Conservation (phyloP, 345 rosid genomes). For the Raphanus sativus region DNA sequence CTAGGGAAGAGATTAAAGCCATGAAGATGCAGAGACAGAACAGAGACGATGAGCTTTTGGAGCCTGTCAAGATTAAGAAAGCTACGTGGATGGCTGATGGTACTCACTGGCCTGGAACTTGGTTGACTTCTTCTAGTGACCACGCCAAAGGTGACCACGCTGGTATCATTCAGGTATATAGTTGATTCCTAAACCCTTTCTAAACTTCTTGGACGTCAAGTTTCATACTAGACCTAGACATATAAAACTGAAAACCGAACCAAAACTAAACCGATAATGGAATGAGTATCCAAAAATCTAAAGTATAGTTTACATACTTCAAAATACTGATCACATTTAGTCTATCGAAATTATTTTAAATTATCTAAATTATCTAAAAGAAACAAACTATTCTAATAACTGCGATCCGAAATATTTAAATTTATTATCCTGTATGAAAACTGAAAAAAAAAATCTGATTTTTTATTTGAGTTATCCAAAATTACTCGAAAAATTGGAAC, state of each 20-base stretch:
- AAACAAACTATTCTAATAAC: too few relatives aligned
- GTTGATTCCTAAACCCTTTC: neutral
- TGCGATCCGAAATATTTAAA: neutral
- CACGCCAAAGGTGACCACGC: constrained; percentile 90
- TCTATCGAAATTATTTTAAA: neutral
- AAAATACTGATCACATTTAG: neutral
- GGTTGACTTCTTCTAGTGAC: constrained; percentile 69
- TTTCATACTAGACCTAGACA: neutral
- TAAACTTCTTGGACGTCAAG: neutral
- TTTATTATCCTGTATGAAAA: too few relatives aligned
- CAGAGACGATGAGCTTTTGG: constrained; percentile 63
- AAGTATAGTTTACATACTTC: neutral
- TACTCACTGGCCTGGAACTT: constrained; percentile 98
- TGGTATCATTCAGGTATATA: constrained; percentile 84
- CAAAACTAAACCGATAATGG: too few relatives aligned
- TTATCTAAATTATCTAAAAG: neutral
- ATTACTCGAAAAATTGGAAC: neutral
- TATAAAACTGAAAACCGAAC: neutral
- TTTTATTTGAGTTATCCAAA: neutral
- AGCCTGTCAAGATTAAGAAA: constrained; percentile 77
- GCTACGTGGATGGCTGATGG: constrained; percentile 99
- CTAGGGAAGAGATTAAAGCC: constrained; percentile 94
- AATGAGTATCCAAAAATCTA: neutral
- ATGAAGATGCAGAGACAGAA: constrained; percentile 90
- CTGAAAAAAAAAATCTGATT: neutral